Evolutionary conservation across 306 rosid genomes (phyloP), one percentile per base, ranked within the genome.

Genomic region (Betula pendula): DNA sequence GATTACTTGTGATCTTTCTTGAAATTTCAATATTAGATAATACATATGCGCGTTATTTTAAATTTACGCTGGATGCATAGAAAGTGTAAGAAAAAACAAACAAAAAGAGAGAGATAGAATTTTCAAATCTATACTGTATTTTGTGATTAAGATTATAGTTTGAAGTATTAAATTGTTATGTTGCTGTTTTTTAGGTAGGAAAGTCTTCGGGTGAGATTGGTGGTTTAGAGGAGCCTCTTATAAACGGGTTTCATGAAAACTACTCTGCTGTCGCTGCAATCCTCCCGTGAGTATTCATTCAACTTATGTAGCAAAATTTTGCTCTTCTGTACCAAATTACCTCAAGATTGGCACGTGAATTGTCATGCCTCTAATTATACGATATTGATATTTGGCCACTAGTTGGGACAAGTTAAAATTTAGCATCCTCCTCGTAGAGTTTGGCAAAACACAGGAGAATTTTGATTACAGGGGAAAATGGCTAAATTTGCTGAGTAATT

Each of bases 201-300:
- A 84, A 78, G 68, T 77, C 87, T 19, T 79, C 85, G 11, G 78
- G 75, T 48, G 97, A 84, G 74, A 84, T 83, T 77, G 86, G 68
- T 16, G 72, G 78, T 79, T 82, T 70, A 38, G 78, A 88, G 78
- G 89, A 84, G 85, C 97, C 91, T 79, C 87, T 95, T 73, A 83
- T 92, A 69, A 70, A 51, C 59, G 84, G 80, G 24, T 68, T 20
- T 71, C 91, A 81, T 55, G 89, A 90, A 72, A 76, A 80, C 66
- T 95, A 86, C 76, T 92, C 97, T 27, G 49, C 85, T 70, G 43
- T 52, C 78, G 87, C 91, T 27, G 91, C 96, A 47, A 85, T 95
- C 80, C 85, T 92, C 59, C 99, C 99, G 99, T 92, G 78, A 88
- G 97, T 85, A 79, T 56, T 63, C 44, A 16, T 56, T 11, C 6